Evolutionary conservation across 2,329 filamentous ascomycete genomes (phyloP).

Genomic region (Fusarium sp.): DNA sequence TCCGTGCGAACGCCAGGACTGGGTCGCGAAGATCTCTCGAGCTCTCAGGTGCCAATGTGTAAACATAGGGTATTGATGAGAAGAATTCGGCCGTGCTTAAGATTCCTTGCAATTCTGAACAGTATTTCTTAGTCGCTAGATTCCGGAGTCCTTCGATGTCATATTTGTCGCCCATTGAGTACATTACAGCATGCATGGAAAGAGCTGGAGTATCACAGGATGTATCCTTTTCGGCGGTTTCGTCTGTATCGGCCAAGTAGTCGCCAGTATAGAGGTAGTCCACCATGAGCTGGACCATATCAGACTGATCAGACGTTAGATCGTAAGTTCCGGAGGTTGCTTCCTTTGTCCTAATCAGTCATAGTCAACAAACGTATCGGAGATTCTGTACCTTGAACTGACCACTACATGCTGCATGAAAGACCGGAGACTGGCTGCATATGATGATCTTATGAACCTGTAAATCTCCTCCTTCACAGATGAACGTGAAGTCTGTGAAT

Average conservation of each 20-base stretch:
- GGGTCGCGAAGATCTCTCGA: constrained; percentile 10
- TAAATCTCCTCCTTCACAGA: neutral
- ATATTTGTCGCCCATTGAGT: constrained; percentile 31
- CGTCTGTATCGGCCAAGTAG: neutral
- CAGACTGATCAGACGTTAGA: constrained; percentile 1
- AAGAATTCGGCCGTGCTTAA: constrained; percentile 11
- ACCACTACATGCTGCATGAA: constrained; percentile 14
- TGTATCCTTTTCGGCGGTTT: fast-evolving
- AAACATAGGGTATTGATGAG: constrained; percentile 13
- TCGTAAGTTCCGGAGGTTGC: constrained; percentile 20
- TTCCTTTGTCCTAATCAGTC: constrained; percentile 8
- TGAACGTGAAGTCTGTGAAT: constrained; percentile 8
- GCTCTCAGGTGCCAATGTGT: neutral
- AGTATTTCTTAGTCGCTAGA: constrained; percentile 23
- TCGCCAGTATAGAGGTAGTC: constrained; percentile 35
- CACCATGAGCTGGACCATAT: constrained; percentile 23
- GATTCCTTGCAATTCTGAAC: neutral
- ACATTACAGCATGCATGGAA: constrained; percentile 11
- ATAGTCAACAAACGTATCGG: neutral
- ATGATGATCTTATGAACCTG: constrained; percentile 13
- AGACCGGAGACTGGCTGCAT: constrained; percentile 18
- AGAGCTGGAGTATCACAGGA: neutral
- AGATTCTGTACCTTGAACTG: constrained; percentile 5
- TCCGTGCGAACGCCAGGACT: neutral
- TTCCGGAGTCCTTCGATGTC: constrained; percentile 15